Evolutionary conservation across 768 basidiomycete species (phyloP).

Genomic region (Pleurotus eryngii): DNA sequence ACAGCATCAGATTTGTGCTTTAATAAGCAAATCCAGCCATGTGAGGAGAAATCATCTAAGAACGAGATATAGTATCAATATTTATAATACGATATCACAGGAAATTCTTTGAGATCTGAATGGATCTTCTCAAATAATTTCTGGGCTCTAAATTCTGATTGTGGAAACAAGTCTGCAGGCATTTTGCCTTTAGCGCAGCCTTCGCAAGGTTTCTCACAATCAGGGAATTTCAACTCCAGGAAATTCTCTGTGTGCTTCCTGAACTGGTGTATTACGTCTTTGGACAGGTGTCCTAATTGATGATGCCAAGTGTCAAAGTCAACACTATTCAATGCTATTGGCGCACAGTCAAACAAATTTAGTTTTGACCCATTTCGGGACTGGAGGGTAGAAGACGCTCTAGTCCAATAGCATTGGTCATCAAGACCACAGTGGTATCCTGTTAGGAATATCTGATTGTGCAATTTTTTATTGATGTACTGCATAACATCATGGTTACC

Average conservation of each 20-base stretch:
- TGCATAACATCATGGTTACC: background rate
- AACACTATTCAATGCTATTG: background rate
- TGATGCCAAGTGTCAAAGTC: background rate
- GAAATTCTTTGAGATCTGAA: constrained; percentile 3
- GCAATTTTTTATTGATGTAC: background rate
- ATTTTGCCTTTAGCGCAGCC: constrained; percentile 9
- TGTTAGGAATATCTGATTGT: background rate
- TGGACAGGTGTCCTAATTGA: background rate
- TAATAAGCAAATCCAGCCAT: constrained; percentile 6
- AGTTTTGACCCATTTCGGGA: background rate
- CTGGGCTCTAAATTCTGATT: background rate
- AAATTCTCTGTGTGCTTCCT: background rate
- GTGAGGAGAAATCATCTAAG: background rate
- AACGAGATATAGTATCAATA: background rate
- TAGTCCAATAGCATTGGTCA: background rate
- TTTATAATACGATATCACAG: background rate
- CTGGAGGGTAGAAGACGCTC: background rate
- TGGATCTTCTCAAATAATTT: constrained; percentile 1
- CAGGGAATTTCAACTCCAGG: background rate
- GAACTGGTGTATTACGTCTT: background rate
- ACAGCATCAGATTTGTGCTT: constrained; percentile 11
- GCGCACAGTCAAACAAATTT: no score
- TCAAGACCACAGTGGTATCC: background rate
- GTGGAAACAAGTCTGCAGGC: constrained; percentile 1
- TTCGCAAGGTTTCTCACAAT: background rate